Evolutionary conservation across 2,329 filamentous ascomycete genomes (phyloP), one percentile per base, ranked within the genome.

Genomic region (Colletotrichum tabaci): DNA sequence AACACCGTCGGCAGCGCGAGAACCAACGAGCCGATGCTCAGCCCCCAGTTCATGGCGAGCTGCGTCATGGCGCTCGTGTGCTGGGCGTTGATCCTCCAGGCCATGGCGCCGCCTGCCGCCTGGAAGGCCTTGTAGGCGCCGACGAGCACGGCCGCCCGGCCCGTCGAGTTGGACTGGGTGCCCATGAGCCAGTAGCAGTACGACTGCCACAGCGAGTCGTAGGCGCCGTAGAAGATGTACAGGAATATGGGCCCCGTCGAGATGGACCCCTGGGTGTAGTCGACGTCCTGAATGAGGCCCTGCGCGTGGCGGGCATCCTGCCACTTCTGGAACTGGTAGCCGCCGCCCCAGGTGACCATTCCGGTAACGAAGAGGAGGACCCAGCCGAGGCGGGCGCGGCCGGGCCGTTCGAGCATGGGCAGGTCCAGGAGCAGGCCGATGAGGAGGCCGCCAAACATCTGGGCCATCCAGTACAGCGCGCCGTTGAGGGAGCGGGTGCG

Each of bases 171-270:
- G 26, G 81, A 84, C 71, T 81, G 79, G 1, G 84, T 82, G 13
- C 85, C 84, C 65, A 86, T 84, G n/a, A 86, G 76, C 90, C 90
- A 92, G 83, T 92, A 92, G 62, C 89, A 88, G 74, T 71, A 84
- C 87, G 2, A 87, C 79, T 93, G 91, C 90, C 90, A 93, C 21
- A 90, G 84, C 1, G 91, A 89, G 77, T 93, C 91, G 76, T 90
- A 92, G 73, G 89, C 86, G 50, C 91, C 91, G 77, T 92, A 93
- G 81, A 92, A 92, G 78, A 93, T 90, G 83, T 92, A 93, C 16
- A 93, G 82, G 76, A 92, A 89, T 76, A 93, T 91, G 12, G 91
- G 90, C 0, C 90, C 91, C 7, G 86, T 84, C 62, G 88, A 91
- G 50, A 86, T 82, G 50, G 79, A 74, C 47, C 84, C 86, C 42